Evolutionary conservation across 495 filamentous ascomycete genomes (phyloP), one percentile per base, ranked within the genome.

Genomic region (Aspergillus heteromorphus): DNA sequence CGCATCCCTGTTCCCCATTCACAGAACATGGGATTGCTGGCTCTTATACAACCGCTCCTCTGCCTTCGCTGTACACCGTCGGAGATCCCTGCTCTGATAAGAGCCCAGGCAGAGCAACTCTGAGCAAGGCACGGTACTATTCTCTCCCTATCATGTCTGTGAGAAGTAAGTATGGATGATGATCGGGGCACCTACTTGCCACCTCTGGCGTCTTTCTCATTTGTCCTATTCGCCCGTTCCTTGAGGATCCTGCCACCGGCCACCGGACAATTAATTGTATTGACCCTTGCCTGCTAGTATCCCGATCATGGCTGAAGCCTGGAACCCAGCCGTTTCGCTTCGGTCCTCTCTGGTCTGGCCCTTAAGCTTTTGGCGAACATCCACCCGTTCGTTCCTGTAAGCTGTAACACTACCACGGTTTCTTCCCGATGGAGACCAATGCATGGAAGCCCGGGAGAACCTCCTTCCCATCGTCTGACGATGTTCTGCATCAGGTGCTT

Each of bases 371-470:
- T 31, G 18, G 30, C 14, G 30, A 27, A 21, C 52, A 47, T 23
- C 52, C 19, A 40, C 42, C 40, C 31, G 52, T 23, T 27, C 19
- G 43, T 19, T 27, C 30, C n/a, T 27, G 23, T 27, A 27, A 27
- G 23, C 23, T 27, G 23, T 27, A 27, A 3, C 23, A 27, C 23
- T 27, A 27, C 23, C 23, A 27, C 4, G 7, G 23, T 27, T 27
- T 27, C 23, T 27, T n/a, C n/a, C 23, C 23, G 23, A 47, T 5
- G n/a, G n/a, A n/a, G 19, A 42, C 30, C 45, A 43, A 63, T 66
- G 63, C 67, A 70, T 70, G 54, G 65, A 68, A 70, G 57, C 52
- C 51, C 63, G 67, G 63, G 57, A 70, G 63, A 70, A 70, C 4
- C 8, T 13, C 11, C n/a, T n/a, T 13, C 4, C 34, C n/a, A 38